Evolutionary conservation across 2,329 filamentous ascomycete species (phyloP), one percentile per base, ranked within the genome.

Genomic region (Rhytidhysteron rufulum): DNA sequence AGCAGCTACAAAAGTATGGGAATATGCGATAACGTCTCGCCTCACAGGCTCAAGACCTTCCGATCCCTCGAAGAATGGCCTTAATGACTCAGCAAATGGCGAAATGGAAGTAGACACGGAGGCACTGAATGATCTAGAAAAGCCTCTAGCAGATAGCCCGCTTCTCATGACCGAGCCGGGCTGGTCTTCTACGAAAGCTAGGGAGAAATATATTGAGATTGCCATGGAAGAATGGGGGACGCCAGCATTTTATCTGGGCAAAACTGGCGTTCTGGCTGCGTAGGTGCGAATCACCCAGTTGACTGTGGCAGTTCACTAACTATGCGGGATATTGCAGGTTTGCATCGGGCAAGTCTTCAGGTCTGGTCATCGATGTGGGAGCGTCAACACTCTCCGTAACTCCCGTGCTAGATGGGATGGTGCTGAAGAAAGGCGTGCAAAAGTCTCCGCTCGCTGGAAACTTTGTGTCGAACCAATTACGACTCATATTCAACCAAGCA

Each of bases 181-280:
- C 9, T 97, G 91, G 90, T 97, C 95, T 68, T 78, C 82, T 19
- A 68, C 79, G 31, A 96, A 96, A 72, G 81, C 86, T 44, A 79
- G 94, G 44, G 93, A 98, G 71, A 95, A 93, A 78, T 84, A 85
- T 30, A 91, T 96, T 57, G 93, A 98, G 71, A 82, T 97, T 48
- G 89, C 88, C 44, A 96, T 98, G 84, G 93, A 98, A 74, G 87
- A 82, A 60, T 98, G 93, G 89, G 90, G 88, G 20, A 86, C 85
- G 41, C 93, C 93, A 15, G 93, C 93, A 4, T 97, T 96, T 67
- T 98, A 91, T 78, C 74, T 97, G 45, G 88, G 88, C 48, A 83
- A 88, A 58, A 94, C 83, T 39, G 89, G 91, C 19, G 90, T 96
- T 31, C 78, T 96, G 62, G 83, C 91, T 40, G 86, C 90, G 69